Evolutionary conservation across 345 rosid species (phyloP).

Genomic region (Lepidium sativum): DNA sequence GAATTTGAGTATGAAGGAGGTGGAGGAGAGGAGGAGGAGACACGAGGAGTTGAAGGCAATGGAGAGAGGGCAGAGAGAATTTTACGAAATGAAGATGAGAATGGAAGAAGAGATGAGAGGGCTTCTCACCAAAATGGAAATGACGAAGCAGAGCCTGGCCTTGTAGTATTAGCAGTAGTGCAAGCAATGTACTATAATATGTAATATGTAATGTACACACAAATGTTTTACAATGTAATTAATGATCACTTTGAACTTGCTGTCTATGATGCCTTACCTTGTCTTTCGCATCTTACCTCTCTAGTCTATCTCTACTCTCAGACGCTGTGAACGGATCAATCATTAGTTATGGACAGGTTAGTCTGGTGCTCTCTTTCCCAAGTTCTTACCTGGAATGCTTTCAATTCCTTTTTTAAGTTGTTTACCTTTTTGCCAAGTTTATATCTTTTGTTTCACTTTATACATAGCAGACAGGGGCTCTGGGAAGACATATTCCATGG

Average conservation of each 20-base stretch:
- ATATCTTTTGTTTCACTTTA: no score
- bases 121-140: conserved; percentile 76
- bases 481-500: conserved; percentile 87
- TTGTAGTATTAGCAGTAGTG: conserved; percentile 27
- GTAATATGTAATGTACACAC: not conserved
- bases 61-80: conserved; percentile 73
- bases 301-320: conserved; percentile 16
- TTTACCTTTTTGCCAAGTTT: not conserved
- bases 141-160: conserved; percentile 58
- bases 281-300: not conserved
- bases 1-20: conserved; percentile 54
- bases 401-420: not conserved
- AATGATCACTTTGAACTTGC: not conserved
- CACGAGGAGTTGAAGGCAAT: conserved; percentile 60
- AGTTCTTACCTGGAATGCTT: no score
- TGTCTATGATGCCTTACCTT: not conserved
- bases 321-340: conserved; percentile 72
- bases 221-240: not conserved
- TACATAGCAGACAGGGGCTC: conserved; percentile 93
- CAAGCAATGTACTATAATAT: no score
- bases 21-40: conserved; percentile 54
- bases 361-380: no score
- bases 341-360: conserved; percentile 86
- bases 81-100: conserved; percentile 67
- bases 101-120: conserved; percentile 92